A percentile compares a stretch with the other conserved stretches of the same genome.
phyloP scores from a whole-genome alignment of 495 filamentous ascomycete species.

The Penicillium tannophilum region DNA sequence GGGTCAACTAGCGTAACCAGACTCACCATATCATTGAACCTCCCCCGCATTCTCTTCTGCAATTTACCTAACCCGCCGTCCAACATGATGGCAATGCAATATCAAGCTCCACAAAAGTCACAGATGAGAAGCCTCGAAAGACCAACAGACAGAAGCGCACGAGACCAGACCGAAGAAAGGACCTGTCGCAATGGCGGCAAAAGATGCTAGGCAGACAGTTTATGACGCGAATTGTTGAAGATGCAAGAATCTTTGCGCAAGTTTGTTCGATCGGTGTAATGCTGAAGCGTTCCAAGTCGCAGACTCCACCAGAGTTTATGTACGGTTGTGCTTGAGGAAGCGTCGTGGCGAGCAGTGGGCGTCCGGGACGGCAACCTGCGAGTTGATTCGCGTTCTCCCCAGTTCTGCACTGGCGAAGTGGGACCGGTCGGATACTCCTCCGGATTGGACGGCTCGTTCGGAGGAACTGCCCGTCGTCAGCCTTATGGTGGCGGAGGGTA shows the following conservation, averaged over 20 bases:
- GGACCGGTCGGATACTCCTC: conserved; percentile 22
- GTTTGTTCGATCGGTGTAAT: background rate
- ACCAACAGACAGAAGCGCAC: background rate
- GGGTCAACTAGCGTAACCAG: background rate
- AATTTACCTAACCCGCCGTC: conserved; percentile 44
- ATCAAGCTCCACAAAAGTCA: background rate
- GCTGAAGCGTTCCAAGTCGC: background rate
- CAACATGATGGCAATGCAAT: conserved; percentile 27
- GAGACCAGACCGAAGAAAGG: background rate
- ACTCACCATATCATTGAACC: conserved; percentile 47
- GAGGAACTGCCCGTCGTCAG: conserved; percentile 23
- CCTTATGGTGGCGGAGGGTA: conserved; percentile 18
- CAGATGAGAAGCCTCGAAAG: background rate
- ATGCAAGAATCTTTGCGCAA: background rate
- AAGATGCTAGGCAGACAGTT: background rate
- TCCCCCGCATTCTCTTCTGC: conserved; percentile 45
- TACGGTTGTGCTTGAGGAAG: background rate
- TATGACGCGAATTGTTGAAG: background rate
- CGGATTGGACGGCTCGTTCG: conserved; percentile 28
- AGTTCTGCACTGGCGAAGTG: conserved; percentile 21
- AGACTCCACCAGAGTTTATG: background rate
- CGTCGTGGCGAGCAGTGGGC: background rate
- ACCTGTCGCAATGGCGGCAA: background rate
- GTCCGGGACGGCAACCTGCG: conserved; percentile 16
- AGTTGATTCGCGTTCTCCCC: conserved; percentile 13